Conservation (phyloP, 306 rosid genomes). For the Myrica gale region DNA sequence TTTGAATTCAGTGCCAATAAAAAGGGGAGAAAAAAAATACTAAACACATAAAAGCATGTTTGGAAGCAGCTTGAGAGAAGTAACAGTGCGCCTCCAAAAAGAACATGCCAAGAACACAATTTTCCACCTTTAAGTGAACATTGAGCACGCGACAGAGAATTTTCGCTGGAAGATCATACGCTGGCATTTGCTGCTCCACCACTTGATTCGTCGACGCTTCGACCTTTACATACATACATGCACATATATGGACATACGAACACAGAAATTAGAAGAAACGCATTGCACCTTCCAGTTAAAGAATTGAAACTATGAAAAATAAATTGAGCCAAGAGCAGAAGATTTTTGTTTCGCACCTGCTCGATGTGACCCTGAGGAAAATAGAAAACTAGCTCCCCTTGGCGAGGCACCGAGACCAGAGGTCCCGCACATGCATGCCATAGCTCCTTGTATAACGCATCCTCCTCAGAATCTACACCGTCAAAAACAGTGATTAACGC, state of each 20-base stretch:
- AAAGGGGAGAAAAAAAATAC: neutral
- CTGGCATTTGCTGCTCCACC: conserved; percentile 54
- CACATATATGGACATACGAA: neutral
- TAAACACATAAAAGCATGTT: neutral
- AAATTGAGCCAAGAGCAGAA: neutral
- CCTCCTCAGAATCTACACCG: conserved; percentile 38
- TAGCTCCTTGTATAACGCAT: conserved; percentile 48
- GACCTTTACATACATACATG: conserved; percentile 31
- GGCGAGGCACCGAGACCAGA: conserved; percentile 51
- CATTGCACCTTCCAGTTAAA: neutral
- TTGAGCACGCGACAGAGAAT: conserved; percentile 54
- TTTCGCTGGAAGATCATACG: conserved; percentile 45
- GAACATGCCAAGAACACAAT: neutral
- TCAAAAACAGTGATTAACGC: neutral
- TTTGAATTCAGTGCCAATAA: neutral
- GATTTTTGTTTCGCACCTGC: conserved; percentile 32
- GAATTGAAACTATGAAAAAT: neutral
- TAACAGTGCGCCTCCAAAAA: neutral
- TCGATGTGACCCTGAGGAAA: conserved; percentile 66
- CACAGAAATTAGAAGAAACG: neutral
- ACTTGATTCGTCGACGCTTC: conserved; percentile 60
- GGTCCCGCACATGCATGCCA: conserved; percentile 72
- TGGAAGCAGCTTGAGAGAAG: neutral
- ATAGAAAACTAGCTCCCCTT: conserved; percentile 50
- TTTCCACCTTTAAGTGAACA: conserved; percentile 42